Evolutionary conservation across 2,329 filamentous ascomycete genomes (phyloP), one percentile per base, ranked within the genome.

Genomic region (Cadophora luteo-olivacea): DNA sequence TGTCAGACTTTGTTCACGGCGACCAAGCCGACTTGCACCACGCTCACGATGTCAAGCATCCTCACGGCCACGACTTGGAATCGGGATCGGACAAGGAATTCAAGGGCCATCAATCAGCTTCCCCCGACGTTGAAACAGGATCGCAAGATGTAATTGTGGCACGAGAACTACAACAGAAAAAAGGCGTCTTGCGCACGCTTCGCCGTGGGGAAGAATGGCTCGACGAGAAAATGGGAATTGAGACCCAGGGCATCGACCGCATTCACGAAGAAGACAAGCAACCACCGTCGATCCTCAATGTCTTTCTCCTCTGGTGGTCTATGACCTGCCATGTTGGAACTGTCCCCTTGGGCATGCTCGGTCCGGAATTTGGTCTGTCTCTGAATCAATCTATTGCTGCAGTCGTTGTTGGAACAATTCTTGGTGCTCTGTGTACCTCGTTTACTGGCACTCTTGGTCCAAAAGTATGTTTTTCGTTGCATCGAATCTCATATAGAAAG

Each of bases 211-310:
- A 84, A 70, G 77, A 79, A 54, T 78, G 77, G 73, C 77, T 84
- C 57, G 83, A 84, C 72, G 75, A 75, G 55, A 82, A 81, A 72
- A 76, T 84, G 67, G 82, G 82, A 25, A 80, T 84, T 61, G 83
- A 84, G 72, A 82, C 81, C 3, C 81, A 83, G 68, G 83, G 83
- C 25, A 81, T 84, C 36, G 82, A 84, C 67, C 80, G 82, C 9
- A 83, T 83, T 12, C 79, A 79, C 1, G 80, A 83, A 65, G 81
- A 83, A 57, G 78, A 82, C 64, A 81, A 81, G 70, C 76, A 76
- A 22, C 79, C 81, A 49, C 81, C 82, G 5, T 82, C 81, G 65
- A 77, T 80, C 36, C 51, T 76, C 60, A 81, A 81, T 69, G 79
- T 81, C 72, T 82, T 82, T 68, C 78, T 82, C 57, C 71, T 83